Evolutionary conservation across 352 stramenopile genomes (phyloP), one percentile per base, ranked within the genome.

Genomic region (Pythium grandisporangium): DNA sequence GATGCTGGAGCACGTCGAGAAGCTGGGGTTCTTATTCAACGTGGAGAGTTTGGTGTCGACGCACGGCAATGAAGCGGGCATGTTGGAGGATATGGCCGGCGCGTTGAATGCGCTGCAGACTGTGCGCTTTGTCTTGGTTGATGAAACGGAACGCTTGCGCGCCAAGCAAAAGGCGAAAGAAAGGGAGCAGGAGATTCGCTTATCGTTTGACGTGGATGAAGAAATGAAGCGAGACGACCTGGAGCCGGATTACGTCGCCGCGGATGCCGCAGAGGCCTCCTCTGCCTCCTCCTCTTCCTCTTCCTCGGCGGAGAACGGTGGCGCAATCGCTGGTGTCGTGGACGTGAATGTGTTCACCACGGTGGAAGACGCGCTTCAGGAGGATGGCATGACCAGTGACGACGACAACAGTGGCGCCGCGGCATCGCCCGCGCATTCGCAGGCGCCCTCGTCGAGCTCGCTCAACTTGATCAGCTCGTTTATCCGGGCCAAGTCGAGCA

Each of bases 21-120:
- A 85, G 56, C 41, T 92, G 6, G 79, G 79, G 13, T 92, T 89
- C 39, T 51, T 92, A 1, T 92, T 92, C 42, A 61, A 92, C 33
- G 73, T 92, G 7, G 78, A 92, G 43, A 89, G 75, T 68, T 55
- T 92, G 2, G 70, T 92, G 19, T 92, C 75, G 0, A 93, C 78
- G 3, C 78, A 91, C 33, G 81, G 81, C n/a, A 93, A 91, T 24
- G 81, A 93, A 47, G 75, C 73, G 2, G 81, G 78, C 7, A 93
- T 93, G 81, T 58, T 93, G 4, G 81, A 93, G 53, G 81, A 93
- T 37, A 92, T 92, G 78, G 74, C 78, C 16, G 76, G 75, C 6
- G 78, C 75, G 13, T 37, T 92, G 3, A 84, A 93, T 16, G 82
- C 88, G 65, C 58, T 96, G 17, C 63, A 62, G 26, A 79, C 85